Evolutionary conservation across 352 stramenopile species (phyloP), one percentile per base, ranked within the genome.

Genomic region (Phytophthora melonis): DNA sequence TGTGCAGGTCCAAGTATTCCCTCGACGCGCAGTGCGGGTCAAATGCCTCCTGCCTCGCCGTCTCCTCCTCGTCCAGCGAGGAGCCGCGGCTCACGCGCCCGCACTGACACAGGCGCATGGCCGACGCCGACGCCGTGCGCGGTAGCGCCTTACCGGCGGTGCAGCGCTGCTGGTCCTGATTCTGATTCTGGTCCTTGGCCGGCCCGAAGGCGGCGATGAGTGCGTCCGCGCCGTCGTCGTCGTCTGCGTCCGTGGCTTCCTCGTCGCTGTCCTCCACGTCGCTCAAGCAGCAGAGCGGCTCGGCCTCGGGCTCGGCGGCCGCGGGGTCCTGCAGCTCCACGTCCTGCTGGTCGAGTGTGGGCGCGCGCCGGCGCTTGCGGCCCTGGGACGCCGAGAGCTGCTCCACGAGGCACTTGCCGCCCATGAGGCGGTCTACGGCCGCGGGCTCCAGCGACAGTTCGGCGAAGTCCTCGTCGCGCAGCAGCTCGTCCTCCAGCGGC

Each of bases 1-100:
- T 77, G 25, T 84, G 70, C 27, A 82, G 53, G 59, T 90, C 83
- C 36, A 86, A 23, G 59, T 88, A 90, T 66, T 87, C 77, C 23
- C 74, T 73, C 5, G 74, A 77, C 6, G 79, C 77, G 52, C 66
- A 79, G 21, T 78, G 66, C 36, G 71, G 45, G 61, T 84, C 72
- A 25, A 74, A 77, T 13, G 63, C 62, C 19, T 68, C 64, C 47
- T 61, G 54, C 23, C 39, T 55, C 0, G 50, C 52, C 2, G 10
- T 30, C 32, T 54, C 53, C 39, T 82, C 68, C 25, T 70, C 41
- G 0, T 72, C 57, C 21, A 70, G n/a, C 14, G 63, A 59, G 3
- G 68, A 63, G 27, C 49, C 25, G 45, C 63, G 58, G 47, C 63
- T 73, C 39, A 61, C 60, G 30, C 63, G 63, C 3, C 71, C 64